phyloP scores from a whole-genome alignment of 352 stramenopile species.

The Phytophthora pinifolia region DNA sequence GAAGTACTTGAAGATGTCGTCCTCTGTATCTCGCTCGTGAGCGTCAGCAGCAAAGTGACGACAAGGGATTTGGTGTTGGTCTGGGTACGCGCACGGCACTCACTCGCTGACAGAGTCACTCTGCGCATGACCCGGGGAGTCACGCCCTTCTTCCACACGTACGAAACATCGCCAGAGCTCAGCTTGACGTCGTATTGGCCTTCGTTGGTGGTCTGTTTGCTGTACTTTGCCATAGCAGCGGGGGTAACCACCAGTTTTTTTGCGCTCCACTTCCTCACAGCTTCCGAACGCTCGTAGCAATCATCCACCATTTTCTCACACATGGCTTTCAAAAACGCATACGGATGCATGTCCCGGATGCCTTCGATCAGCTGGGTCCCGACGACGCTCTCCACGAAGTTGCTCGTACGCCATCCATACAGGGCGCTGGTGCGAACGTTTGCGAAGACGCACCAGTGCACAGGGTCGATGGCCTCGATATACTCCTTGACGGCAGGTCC shows the following conservation, averaged over 20 bases:
- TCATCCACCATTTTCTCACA: conserved; percentile 2
- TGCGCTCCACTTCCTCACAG: neutral
- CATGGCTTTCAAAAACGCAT: conserved; percentile 4
- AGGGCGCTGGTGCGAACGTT: neutral
- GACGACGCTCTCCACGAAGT: conserved; percentile 11
- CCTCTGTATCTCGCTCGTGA: neutral
- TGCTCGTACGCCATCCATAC: conserved; percentile 7
- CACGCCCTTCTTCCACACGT: no score
- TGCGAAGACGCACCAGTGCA: conserved; percentile 3
- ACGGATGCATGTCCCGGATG: neutral
- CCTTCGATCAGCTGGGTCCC: conserved; percentile 1
- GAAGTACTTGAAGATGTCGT: neutral
- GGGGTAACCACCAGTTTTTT: neutral
- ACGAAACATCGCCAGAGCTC: neutral
- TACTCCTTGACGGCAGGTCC: neutral
- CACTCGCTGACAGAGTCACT: neutral
- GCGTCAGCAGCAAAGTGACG: neutral
- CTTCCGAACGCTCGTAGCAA: neutral
- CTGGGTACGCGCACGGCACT: neutral
- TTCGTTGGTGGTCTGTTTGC: neutral
- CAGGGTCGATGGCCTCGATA: neutral
- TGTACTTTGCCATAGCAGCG: neutral
- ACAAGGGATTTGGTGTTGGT: conserved; percentile 1
- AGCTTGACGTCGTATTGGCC: conserved; percentile 1
- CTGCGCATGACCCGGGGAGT: no score